Conservation (phyloP, 345 rosid genomes). For the Dovyalis caffra region DNA sequence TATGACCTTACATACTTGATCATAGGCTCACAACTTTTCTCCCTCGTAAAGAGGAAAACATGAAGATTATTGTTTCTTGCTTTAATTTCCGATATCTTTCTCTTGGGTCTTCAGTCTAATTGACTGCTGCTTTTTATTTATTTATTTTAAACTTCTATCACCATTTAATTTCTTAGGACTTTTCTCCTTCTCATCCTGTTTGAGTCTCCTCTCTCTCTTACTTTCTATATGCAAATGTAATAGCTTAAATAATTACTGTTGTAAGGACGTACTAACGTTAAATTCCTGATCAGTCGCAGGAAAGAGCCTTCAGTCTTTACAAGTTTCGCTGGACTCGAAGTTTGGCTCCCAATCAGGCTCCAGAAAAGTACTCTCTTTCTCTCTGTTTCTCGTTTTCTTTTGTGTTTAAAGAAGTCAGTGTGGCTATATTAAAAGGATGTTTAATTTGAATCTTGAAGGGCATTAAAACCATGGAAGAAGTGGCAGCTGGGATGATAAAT, state of each 20-base stretch:
- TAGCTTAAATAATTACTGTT: background rate
- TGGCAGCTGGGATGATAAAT: background rate
- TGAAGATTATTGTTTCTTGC: no score
- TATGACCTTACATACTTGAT: no score
- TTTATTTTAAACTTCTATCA: no score
- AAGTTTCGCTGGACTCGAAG: background rate
- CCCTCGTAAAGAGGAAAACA: no score
- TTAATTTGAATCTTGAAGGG: no score
- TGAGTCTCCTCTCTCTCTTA: background rate
- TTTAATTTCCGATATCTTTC: no score
- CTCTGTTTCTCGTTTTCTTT: background rate
- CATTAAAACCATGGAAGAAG: conserved; percentile 10
- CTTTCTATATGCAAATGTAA: no score
- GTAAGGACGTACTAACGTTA: background rate
- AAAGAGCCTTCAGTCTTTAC: conserved; percentile 6
- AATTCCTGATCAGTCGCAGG: conserved; percentile 9
- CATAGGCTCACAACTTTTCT: no score
- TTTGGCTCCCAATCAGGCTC: background rate
- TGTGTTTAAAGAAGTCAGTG: background rate
- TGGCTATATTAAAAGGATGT: background rate
- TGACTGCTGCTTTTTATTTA: no score
- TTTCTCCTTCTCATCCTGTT: no score
- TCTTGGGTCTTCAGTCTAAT: no score
- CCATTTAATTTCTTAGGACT: no score
- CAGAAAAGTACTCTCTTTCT: background rate